Conservation (phyloP, 768 basidiomycete genomes). For the Rhodotorula paludigena region DNA sequence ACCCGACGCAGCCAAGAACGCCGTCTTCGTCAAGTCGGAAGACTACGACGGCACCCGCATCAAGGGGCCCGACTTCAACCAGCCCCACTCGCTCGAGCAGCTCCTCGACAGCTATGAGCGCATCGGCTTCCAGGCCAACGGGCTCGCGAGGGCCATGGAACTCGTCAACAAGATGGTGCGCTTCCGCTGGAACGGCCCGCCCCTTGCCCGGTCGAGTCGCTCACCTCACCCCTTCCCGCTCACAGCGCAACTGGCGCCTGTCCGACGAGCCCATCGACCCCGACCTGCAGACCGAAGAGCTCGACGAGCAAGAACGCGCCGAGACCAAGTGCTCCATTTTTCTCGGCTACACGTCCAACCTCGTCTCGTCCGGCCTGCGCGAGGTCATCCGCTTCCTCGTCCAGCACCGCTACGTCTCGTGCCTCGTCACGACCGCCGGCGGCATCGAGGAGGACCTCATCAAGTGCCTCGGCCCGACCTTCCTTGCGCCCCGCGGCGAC, state of each 20-base stretch:
- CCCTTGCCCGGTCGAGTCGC: neutral
- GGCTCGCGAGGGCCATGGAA: constrained; percentile 76
- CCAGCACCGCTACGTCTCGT: constrained; percentile 82
- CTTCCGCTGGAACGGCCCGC: no score
- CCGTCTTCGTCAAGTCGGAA: constrained; percentile 71
- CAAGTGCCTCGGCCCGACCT: constrained; percentile 96
- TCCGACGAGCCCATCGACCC: constrained; percentile 68
- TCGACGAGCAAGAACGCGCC: constrained; percentile 59
- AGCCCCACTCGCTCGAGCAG: constrained; percentile 60
- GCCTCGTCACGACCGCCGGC: constrained; percentile 92
- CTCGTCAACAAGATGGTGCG: constrained; percentile 90
- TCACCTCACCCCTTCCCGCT: neutral
- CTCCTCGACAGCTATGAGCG: constrained; percentile 75
- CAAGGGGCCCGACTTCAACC: constrained; percentile 79
- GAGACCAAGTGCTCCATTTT: constrained; percentile 79
- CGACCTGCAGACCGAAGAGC: constrained; percentile 65
- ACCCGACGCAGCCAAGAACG: constrained; percentile 56
- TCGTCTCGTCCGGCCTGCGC: constrained; percentile 93
- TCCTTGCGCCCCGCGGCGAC: constrained; percentile 64
- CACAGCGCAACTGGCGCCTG: constrained; percentile 77
- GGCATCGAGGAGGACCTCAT: constrained; percentile 99
- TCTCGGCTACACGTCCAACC: constrained; percentile 95
- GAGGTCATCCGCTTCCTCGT: constrained; percentile 88
- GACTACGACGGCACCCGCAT: constrained; percentile 64
- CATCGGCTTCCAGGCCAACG: constrained; percentile 97